Evolutionary conservation across 75 land plant genomes (phyloP).

Genomic region (Azolla pinnata): DNA sequence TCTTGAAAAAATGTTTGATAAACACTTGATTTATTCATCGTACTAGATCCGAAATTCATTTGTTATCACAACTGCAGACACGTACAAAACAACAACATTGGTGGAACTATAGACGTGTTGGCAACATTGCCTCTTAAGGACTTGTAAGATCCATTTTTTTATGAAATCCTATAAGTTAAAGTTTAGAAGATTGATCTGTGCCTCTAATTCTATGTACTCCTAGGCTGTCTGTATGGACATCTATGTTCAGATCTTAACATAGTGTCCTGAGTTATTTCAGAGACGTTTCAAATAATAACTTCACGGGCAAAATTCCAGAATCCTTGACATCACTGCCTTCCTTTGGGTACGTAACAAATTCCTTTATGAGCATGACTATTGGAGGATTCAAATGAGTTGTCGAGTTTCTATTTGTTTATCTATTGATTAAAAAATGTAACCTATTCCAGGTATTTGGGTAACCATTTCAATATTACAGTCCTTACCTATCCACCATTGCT

Average conservation of each 20-base stretch:
- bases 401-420: neutral
- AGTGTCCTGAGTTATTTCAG: constrained; percentile 7
- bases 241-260: neutral
- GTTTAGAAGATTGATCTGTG: too few relatives aligned
- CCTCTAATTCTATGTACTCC: neutral
- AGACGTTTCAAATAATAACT: constrained; percentile 21
- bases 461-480: constrained; percentile 13
- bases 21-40: neutral
- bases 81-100: constrained; percentile 50
- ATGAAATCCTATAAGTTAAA: too few relatives aligned
- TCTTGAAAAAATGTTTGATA: neutral
- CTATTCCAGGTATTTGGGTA: constrained; percentile 17
- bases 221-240: neutral
- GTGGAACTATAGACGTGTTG: constrained; percentile 45
- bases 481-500: neutral
- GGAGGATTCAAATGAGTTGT: too few relatives aligned
- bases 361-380: neutral
- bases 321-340: constrained; percentile 9
- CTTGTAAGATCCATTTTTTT: constrained; percentile 41
- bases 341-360: constrained; percentile 7
- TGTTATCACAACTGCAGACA: constrained; percentile 24
- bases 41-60: neutral
- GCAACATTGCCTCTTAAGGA: constrained; percentile 53
- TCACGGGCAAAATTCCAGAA: constrained; percentile 30
- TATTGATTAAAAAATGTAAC: neutral